These are phyloP conservation scores for Fusarium metavorans DNA, from an alignment of 2,329 filamentous ascomycete genomes.

Conservation along the genomic window DNA sequence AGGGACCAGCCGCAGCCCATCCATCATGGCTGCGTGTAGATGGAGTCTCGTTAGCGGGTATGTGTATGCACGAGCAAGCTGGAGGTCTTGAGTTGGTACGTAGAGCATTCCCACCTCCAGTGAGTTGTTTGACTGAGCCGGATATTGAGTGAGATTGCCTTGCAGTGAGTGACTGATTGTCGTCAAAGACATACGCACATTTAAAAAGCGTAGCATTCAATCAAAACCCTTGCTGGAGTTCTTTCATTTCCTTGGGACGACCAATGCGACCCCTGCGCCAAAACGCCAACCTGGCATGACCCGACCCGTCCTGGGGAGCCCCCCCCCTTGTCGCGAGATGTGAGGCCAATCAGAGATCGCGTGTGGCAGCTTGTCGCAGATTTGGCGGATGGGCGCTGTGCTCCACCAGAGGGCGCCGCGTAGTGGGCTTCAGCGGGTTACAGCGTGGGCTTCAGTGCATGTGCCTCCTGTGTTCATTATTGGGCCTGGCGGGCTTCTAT, in stretches of 20 bases:
- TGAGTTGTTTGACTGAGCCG: not conserved
- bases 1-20: not conserved
- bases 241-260: constrained; percentile 31
- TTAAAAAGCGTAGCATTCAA: constrained; percentile 13
- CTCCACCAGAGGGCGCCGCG: constrained; percentile 19
- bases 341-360: constrained; percentile 25
- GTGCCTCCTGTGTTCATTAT: constrained; percentile 11
- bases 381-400: constrained; percentile 17
- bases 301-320: constrained; percentile 25
- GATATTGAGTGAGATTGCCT: not conserved
- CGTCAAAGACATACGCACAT: not conserved
- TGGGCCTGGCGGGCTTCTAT: not conserved
- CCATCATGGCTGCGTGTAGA: not conserved
- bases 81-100: not conserved
- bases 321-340: constrained; percentile 6
- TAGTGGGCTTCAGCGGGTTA: constrained; percentile 10
- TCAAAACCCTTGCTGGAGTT: constrained; percentile 18
- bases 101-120: not conserved
- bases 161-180: not conserved
- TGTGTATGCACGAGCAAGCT: not conserved
- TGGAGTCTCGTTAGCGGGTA: not conserved
- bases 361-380: constrained; percentile 10
- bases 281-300: constrained; percentile 35
- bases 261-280: constrained; percentile 30
- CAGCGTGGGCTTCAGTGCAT: constrained; percentile 17